These are phyloP conservation scores for Scolecobasidium constrictum DNA, from an alignment of 2,329 filamentous ascomycete species.

Conservation along the genomic window DNA sequence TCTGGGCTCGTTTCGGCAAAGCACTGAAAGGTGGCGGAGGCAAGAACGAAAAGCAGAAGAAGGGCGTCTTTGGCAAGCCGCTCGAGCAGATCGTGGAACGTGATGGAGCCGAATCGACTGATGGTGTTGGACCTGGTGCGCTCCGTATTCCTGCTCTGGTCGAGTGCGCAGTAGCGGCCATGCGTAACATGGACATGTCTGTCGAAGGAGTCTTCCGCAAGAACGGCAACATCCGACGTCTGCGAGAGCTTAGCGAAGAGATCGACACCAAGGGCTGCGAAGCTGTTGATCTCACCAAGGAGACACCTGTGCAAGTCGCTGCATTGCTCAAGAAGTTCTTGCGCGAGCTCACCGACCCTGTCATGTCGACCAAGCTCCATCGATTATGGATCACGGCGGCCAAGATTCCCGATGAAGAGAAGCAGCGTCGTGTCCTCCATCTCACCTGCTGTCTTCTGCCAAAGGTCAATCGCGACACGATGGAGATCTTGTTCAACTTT, in stretches of 20 bases:
- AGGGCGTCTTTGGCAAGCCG: slow-evolving; percentile 84
- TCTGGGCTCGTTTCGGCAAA: slow-evolving; percentile 98
- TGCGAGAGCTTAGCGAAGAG: slow-evolving; percentile 73
- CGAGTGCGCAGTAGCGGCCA: slow-evolving; percentile 87
- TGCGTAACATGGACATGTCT: slow-evolving; percentile 98
- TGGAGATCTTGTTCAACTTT: slow-evolving; percentile 93
- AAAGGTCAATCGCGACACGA: slow-evolving; percentile 82
- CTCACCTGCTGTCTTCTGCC: slow-evolving; percentile 86
- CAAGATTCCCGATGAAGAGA: slow-evolving; percentile 73
- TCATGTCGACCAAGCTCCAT: slow-evolving; percentile 92
- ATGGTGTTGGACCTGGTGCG: slow-evolving; percentile 85
- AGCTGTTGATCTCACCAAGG: slow-evolving; percentile 72
- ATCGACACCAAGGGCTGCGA: slow-evolving; percentile 83
- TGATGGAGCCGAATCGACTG: slow-evolving; percentile 93
- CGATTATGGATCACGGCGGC: slow-evolving; percentile 81
- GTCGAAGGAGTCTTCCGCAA: slow-evolving; percentile 98
- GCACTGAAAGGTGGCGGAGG: slow-evolving; percentile 64
- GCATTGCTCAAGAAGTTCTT: slow-evolving; percentile 92
- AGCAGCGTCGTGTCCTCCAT: slow-evolving; percentile 76
- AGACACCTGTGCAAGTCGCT: slow-evolving; percentile 87
- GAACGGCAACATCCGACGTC: slow-evolving; percentile 94
- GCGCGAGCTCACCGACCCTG: slow-evolving; percentile 83
- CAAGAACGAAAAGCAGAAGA: slow-evolving; percentile 75
- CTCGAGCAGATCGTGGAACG: slow-evolving; percentile 83
- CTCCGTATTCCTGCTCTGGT: slow-evolving; percentile 86